These are phyloP conservation scores for Pouteria campechiana DNA, from an alignment of 179 eudicot genomes.

Conservation along the genomic window DNA sequence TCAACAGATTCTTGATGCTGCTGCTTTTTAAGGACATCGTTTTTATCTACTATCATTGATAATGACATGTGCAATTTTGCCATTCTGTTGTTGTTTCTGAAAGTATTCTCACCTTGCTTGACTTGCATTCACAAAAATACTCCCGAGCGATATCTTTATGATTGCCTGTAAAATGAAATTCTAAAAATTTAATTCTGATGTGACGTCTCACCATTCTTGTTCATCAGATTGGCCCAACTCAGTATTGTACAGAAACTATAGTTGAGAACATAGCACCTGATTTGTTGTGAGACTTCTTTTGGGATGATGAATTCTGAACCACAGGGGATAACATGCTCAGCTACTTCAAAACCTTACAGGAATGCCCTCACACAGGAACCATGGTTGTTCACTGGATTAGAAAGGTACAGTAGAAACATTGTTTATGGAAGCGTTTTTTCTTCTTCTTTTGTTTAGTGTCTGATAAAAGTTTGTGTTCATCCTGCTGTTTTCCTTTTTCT, in stretches of 20 bases:
- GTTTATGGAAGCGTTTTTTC: background rate
- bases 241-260: slow-evolving; percentile 5
- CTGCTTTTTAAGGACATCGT: no score
- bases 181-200: background rate
- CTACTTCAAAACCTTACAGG: slow-evolving; percentile 3
- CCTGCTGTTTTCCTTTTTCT: slow-evolving; percentile 90
- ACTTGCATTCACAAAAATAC: background rate
- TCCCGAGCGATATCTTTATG: no score
- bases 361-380: slow-evolving; percentile 7
- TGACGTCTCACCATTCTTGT: background rate
- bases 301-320: slow-evolving; percentile 9
- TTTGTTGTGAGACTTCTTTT: slow-evolving; percentile 11
- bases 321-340: slow-evolving; percentile 14
- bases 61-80: no score
- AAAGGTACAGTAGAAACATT: slow-evolving; percentile 37
- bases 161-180: no score
- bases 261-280: slow-evolving; percentile 9
- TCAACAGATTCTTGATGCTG: no score
- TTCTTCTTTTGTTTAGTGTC: background rate
- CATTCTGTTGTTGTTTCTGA: no score
- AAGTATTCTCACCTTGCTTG: background rate
- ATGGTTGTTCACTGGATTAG: slow-evolving; percentile 28
- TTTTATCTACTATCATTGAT: no score
- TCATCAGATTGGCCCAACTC: slow-evolving; percentile 29
- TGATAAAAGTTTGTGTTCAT: slow-evolving; percentile 7